These are phyloP conservation scores for Pleurotus giganteus DNA, from an alignment of 768 basidiomycete genomes.

Conservation along the genomic window DNA sequence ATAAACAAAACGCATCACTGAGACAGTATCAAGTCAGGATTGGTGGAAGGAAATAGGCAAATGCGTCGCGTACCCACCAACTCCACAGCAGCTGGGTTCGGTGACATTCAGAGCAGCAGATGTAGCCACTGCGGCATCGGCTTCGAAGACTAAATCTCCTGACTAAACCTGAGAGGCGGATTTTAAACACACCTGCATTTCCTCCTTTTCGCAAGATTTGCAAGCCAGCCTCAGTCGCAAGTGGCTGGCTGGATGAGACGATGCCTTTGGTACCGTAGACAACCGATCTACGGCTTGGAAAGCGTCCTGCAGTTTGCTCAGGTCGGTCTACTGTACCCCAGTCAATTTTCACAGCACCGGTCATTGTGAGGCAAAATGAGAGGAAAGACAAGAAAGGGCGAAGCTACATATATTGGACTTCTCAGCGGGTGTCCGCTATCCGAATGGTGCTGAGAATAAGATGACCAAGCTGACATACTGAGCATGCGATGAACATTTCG, in stretches of 20 bases:
- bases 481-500: not conserved
- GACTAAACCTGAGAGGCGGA: not conserved
- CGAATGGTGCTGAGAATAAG: conserved; percentile 1
- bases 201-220: conserved; percentile 92
- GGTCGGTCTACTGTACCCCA: conserved; percentile 68
- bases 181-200: conserved; percentile 72
- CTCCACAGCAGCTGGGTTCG: conserved; percentile 86
- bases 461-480: not conserved
- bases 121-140: conserved; percentile 92
- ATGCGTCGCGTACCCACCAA: conserved; percentile 68
- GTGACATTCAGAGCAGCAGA: conserved; percentile 92
- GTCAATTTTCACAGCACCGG: conserved; percentile 36
- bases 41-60: conserved; percentile 11
- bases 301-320: conserved; percentile 63
- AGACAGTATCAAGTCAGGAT: conserved; percentile 6
- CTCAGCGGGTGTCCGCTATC: conserved; percentile 7
- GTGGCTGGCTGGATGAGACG: conserved; percentile 86
- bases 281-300: conserved; percentile 82
- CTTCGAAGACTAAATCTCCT: conserved; percentile 30
- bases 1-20: conserved; percentile 91
- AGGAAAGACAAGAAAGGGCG: too few species aligned
- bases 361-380: conserved; percentile 20
- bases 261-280: conserved; percentile 86
- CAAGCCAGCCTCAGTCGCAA: conserved; percentile 88
- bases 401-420: not conserved